phyloP scores from a whole-genome alignment of 2,329 filamentous ascomycete genomes.

The Bertia moriformis region DNA sequence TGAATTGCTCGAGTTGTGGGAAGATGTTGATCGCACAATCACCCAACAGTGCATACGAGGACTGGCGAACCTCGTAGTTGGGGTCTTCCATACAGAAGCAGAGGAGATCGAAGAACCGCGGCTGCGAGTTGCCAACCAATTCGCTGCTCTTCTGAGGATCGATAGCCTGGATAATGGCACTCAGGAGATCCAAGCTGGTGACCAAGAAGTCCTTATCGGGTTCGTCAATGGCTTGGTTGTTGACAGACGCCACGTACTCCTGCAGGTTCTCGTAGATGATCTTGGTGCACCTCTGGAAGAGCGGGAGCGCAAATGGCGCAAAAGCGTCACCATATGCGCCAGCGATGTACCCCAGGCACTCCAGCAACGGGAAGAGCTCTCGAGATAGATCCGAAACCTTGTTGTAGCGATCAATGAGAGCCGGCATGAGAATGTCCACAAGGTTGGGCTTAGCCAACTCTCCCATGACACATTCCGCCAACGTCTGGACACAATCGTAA shows the following conservation, averaged over 20 bases:
- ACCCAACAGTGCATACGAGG: constrained; percentile 83
- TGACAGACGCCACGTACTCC: constrained; percentile 56
- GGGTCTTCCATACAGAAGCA: constrained; percentile 84
- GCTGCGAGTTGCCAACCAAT: constrained; percentile 62
- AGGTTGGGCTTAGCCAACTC: constrained; percentile 68
- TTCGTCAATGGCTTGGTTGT: constrained; percentile 54
- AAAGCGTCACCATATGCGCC: constrained; percentile 73
- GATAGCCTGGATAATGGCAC: constrained; percentile 82
- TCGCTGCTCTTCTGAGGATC: constrained; percentile 59
- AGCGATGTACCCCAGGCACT: constrained; percentile 88
- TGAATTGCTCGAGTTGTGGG: constrained; percentile 58
- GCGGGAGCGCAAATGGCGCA: constrained; percentile 68
- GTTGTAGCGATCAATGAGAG: constrained; percentile 76
- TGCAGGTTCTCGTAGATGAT: constrained; percentile 88
- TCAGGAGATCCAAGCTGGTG: constrained; percentile 83
- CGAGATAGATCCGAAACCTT: constrained; percentile 75
- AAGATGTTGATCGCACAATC: constrained; percentile 92
- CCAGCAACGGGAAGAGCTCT: constrained; percentile 87
- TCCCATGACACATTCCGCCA: constrained; percentile 79
- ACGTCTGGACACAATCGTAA: constrained; percentile 94
- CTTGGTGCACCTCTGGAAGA: constrained; percentile 76
- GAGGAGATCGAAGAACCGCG: constrained; percentile 79
- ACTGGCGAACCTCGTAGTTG: constrained; percentile 86
- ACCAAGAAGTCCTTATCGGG: constrained; percentile 96
- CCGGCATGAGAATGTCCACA: constrained; percentile 81